Conservation (phyloP, 148 eudicot genomes). For the Rhododendron ovatum region DNA sequence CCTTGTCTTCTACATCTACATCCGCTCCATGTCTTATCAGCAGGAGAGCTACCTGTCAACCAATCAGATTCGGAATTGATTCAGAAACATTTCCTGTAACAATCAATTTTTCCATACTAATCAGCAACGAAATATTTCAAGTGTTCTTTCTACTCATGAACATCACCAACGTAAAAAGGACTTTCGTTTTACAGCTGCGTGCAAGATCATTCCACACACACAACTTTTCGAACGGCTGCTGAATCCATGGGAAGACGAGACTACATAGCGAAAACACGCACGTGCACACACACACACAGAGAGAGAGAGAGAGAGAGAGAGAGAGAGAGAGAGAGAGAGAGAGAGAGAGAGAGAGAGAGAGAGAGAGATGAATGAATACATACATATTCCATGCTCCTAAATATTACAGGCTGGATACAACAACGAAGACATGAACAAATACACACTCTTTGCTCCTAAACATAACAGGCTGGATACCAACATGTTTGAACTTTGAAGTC, state of each 20-base stretch:
- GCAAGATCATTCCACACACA: no score
- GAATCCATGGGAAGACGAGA: no score
- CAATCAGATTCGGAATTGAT: neutral
- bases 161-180: neutral
- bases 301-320: no score
- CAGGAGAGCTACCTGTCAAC: conserved; percentile 69
- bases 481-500: neutral
- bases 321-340: no score
- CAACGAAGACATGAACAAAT: no score
- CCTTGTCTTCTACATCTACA: conserved; percentile 87
- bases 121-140: neutral
- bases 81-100: neutral
- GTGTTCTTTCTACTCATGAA: neutral
- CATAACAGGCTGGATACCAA: neutral
- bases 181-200: neutral
- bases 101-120: neutral
- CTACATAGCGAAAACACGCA: no score
- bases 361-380: neutral
- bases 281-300: no score
- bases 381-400: neutral
- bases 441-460: neutral
- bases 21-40: conserved; percentile 94
- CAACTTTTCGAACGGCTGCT: no score
- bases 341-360: neutral
- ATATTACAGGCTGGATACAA: no score